Base-by-base conservation (phyloP, 441 rosid species). In the Pelargonium fulgidum region DNA sequence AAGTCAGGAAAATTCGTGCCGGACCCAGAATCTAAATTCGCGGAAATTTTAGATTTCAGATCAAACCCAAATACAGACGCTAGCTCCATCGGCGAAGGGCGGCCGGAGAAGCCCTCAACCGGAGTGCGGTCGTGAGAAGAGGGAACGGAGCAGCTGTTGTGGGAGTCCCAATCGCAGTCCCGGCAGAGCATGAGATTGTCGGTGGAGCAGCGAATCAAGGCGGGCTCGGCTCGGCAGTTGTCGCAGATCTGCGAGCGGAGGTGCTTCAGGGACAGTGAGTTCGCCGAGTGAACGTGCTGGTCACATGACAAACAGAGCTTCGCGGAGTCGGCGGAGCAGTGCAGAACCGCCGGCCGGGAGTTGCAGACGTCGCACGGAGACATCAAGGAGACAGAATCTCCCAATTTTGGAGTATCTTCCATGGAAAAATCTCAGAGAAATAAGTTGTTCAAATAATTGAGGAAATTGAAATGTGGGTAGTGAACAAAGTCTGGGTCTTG, bases 291-390 rank as follows among this genome's bases (percentile, higher is more conserved):
- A 24, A 83, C 81, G 52, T 69, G 78, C 17, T 62, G 81, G 69
- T 85, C 87, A 24, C 89, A 81, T 44, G 71, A 64, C 64, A 85
- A 70, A 69, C 84, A 85, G 11, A 83, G 87, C 74, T 75, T 80
- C 2, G 84, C 87, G 14, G 83, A 74, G 72, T 85, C 83, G 67
- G 83, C 81, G 8, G 56, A 68, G 67, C 89, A 83, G 75, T 64
- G 82, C 72, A 85, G 66, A 65, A 83, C 74, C 8, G 85, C 83
- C 8, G 69, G 70, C 66, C 71, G 79, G 7, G 68, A 69, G 66
- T 47, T 69, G 76, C 89, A 85, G 62, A 76, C 83, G 26, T 81
- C 84, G 44, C 89, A 85, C 2, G 68, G 62, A 4, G 68, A 67
- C 62, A 68, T 52, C 59, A 52, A 14, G 20, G 59, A n/a, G 42